Evolutionary conservation across 805 yeast species (phyloP).

Genomic region (Monosporozyma siamensis): DNA sequence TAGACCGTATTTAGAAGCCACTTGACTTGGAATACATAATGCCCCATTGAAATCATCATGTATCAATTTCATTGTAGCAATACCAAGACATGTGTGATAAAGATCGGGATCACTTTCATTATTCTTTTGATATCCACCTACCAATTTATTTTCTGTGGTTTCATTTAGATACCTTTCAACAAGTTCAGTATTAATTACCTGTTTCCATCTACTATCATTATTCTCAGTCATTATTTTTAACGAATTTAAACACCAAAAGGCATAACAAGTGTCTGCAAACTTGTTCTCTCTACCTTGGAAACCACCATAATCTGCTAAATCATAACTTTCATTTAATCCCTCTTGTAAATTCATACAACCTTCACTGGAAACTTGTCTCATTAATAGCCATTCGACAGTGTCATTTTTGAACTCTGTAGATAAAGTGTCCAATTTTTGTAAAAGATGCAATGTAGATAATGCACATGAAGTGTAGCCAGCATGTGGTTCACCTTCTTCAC

Average conservation of each 20-base stretch:
- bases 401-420: conserved; percentile 22
- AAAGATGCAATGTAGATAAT: conserved; percentile 46
- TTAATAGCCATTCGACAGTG: conserved; percentile 52
- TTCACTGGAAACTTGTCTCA: conserved; percentile 41
- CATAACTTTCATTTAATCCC: conserved; percentile 31
- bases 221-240: conserved; percentile 35
- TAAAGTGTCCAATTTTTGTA: conserved; percentile 24
- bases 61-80: conserved; percentile 42
- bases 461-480: conserved; percentile 86
- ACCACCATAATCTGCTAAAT: conserved; percentile 56
- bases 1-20: conserved; percentile 1
- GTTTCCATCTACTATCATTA: conserved; percentile 9
- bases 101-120: conserved; percentile 60
- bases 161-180: conserved; percentile 39
- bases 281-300: conserved; percentile 85
- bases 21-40: conserved; percentile 22
- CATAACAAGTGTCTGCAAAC: conserved; percentile 77
- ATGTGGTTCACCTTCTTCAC: conserved; percentile 60
- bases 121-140: conserved; percentile 77
- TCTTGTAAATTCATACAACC: conserved; percentile 16
- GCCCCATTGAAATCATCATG: conserved; percentile 25
- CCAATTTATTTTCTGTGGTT: conserved; percentile 47
- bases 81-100: conserved; percentile 53
- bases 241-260: conserved; percentile 71
- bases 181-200: conserved; percentile 12